Evolutionary conservation across 495 filamentous ascomycete genomes (phyloP).

Genomic region (Lepidopterella palustris): DNA sequence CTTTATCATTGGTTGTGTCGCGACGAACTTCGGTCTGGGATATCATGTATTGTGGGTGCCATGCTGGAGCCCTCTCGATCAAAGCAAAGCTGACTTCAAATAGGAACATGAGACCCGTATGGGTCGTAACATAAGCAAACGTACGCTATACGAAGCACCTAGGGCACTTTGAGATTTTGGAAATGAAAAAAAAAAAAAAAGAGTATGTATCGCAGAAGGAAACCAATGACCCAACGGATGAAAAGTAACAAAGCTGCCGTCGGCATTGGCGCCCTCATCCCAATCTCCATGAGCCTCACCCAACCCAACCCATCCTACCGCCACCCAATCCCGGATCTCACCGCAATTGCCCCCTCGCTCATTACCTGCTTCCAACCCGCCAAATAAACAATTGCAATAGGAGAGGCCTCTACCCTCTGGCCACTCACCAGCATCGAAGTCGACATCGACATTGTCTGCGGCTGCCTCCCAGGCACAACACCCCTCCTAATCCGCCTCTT

Average conservation of each 20-base stretch:
- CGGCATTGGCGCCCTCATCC: constrained; percentile 13
- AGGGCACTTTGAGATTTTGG: not conserved
- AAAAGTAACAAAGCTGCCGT: too few relatives aligned
- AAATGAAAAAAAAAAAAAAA: too few relatives aligned
- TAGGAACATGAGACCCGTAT: constrained; percentile 17
- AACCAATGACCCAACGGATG: too few relatives aligned
- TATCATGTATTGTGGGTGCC: constrained; percentile 12
- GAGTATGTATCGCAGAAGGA: too few relatives aligned
- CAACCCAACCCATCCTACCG: not conserved
- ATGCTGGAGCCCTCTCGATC: not conserved
- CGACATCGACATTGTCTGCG: constrained; percentile 24
- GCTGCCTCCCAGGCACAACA: constrained; percentile 23
- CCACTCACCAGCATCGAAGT: constrained; percentile 12
- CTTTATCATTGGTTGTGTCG: constrained; percentile 7
- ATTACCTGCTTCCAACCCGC: not conserved
- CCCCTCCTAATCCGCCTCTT: constrained; percentile 21
- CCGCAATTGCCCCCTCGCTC: not conserved
- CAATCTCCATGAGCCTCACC: constrained; percentile 11
- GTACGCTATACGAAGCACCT: not conserved
- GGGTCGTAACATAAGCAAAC: constrained; percentile 17
- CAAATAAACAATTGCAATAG: not conserved
- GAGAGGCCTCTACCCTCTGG: constrained; percentile 19
- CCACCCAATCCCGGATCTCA: not conserved
- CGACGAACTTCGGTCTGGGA: constrained; percentile 17
- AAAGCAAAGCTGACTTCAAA: not conserved